phyloP scores from a whole-genome alignment of 257 asterid species.

The Marsdenia floribunda region DNA sequence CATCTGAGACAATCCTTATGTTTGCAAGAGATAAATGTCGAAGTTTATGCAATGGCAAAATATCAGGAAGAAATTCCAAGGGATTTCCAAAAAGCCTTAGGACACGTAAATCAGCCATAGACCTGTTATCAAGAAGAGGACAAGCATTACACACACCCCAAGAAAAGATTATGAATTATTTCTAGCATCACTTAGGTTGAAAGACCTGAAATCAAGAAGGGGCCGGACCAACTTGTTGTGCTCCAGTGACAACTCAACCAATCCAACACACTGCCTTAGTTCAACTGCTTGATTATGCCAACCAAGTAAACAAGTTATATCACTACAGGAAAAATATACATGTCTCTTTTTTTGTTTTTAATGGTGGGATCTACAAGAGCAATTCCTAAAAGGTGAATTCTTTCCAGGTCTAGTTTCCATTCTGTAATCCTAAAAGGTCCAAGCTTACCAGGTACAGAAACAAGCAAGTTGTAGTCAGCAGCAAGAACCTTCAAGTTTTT shows the following conservation, averaged over 20 bases:
- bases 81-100: constrained; percentile 96
- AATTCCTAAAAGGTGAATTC: neutral
- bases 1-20: constrained; percentile 90
- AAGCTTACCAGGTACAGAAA: constrained; percentile 88
- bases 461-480: constrained; percentile 77
- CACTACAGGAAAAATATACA: neutral
- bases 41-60: constrained; percentile 79
- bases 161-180: constrained; percentile 15
- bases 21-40: constrained; percentile 97
- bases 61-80: constrained; percentile 95
- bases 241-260: constrained; percentile 92
- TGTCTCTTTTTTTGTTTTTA: no score
- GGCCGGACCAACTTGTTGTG: constrained; percentile 99
- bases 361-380: neutral
- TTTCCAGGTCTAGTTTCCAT: neutral
- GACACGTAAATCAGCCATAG: constrained; percentile 81
- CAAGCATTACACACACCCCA: constrained; percentile 42
- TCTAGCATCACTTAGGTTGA: constrained; percentile 14
- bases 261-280: constrained; percentile 71
- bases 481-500: constrained; percentile 88
- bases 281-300: constrained; percentile 61
- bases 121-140: constrained; percentile 62
- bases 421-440: neutral
- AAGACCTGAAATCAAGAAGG: constrained; percentile 97
- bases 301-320: constrained; percentile 14